Base-by-base conservation (phyloP, 2,329 filamentous ascomycete species). In the Exophiala sp. region DNA sequence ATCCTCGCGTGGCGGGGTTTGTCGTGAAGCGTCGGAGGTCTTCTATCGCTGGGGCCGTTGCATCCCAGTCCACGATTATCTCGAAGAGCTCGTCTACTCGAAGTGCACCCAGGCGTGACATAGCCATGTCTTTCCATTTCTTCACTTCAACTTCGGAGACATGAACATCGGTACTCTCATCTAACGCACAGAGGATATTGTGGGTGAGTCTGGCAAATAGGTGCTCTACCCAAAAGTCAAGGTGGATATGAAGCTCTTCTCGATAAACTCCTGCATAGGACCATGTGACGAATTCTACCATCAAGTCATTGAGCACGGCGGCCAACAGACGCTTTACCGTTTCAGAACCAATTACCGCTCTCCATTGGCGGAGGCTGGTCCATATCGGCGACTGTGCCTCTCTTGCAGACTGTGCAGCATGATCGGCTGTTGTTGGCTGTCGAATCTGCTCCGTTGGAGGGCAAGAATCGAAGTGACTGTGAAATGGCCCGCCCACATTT, bases 41-140 rank as follows among this genome's bases (percentile, higher is more conserved):
- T 35, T 83, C 75, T 32, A 86, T 76, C 1, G 80, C 82, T 10
- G 82, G 82, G 52, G 73, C 70, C 49, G 80, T 84, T 12, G 73
- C 69, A 53, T 82, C 78, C 80, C 82, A 85, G 50, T 78, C 75
- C 48, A 84, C 80, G 52, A 86, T 77, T 52, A 85, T 79, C 63
- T 84, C 79, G 54, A 86, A 85, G 1, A 86, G 69, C 52, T 82
- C 76, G 29, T 75, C 73, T 1, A 80, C 78, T 12, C 83, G 75
- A 14, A 79, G 72, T 38, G 76, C 75, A 1, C 82, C 83, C 2
- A 86, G 68, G 33, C 79, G 75, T 12, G 73, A 72, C 38, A 82
- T 70, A 4, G 77, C 81, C 54, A 81, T 79, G 24, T 79, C 75
- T 56, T 78, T 75, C 75, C 81, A 83, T 56, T 76, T 78, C 54